Evolutionary conservation across 208 protist genomes (phyloP).

Genomic region (Zelonia costaricensis): DNA sequence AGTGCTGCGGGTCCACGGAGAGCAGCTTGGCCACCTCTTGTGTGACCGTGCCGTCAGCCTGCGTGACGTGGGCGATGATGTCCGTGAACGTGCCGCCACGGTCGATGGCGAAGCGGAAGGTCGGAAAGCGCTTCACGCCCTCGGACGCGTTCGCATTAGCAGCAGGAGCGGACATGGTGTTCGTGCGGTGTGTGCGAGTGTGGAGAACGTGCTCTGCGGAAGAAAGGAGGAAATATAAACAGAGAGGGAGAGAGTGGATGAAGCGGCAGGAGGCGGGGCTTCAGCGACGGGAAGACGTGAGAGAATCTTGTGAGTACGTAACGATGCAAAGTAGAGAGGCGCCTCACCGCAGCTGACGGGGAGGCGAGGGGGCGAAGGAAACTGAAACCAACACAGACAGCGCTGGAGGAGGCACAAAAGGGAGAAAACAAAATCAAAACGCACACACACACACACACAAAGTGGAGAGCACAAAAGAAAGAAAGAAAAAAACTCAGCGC

Average conservation of each 20-base stretch:
- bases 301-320: too few species aligned
- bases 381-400: neutral
- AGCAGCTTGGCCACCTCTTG: constrained; percentile 92
- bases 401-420: neutral
- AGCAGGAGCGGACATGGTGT: constrained; percentile 2
- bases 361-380: neutral
- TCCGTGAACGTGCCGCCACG: constrained; percentile 96
- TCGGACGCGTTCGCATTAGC: neutral
- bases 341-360: neutral
- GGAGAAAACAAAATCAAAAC: neutral
- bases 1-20: constrained; percentile 92
- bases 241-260: too few species aligned
- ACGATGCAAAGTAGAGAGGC: too few species aligned
- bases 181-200: too few species aligned
- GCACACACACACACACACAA: neutral
- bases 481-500: neutral
- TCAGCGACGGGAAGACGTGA: too few species aligned
- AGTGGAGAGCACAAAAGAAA: neutral
- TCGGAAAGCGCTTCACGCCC: constrained; percentile 26
- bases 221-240: too few species aligned
- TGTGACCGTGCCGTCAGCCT: constrained; percentile 24
- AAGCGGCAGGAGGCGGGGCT: too few species aligned
- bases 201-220: too few species aligned
- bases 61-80: constrained; percentile 82
- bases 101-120: constrained; percentile 89